Evolutionary conservation across 495 filamentous ascomycete genomes (phyloP), one percentile per base, ranked within the genome.

Genomic region (Aspergillus affinis): DNA sequence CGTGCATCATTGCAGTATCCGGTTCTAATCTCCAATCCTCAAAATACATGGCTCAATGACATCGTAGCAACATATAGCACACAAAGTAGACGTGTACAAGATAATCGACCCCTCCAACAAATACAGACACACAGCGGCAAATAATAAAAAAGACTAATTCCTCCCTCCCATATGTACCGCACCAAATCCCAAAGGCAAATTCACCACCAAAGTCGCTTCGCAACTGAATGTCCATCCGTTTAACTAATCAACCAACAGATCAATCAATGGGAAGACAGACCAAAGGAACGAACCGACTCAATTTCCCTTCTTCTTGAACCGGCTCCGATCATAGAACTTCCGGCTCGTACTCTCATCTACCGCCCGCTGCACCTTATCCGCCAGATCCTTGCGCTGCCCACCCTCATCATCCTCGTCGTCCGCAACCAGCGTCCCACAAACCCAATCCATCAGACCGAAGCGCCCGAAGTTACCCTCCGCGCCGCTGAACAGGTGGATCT

Each of bases 371-470:
- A 70, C 65, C 54, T 63, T 41, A 41, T 41, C 13, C 36, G 36
- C 36, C 36, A 41, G 13, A 4, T 41, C 36, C 13, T 10, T 32
- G 29, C 29, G 65, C 26, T 66, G 53, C 46, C 69, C 62, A 32
- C 60, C 53, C 1, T 64, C 32, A 58, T 71, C 74, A 13, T 86
- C 76, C 9, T 84, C 77, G 65, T 82, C 81, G 5, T 78, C 81
- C 0, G 78, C 79, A 17, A 88, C 66, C 12, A 78, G 84, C 4
- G 92, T 93, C n/a, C 89, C 89, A 65, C 81, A 77, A 0, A 85
- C 51, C 84, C 88, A 91, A 71, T 97, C 93, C 62, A 93, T 41
- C 8, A 96, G 61, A 1, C 92, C 92, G 82, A 87, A 90, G 10
- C 86, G 81, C 0, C 87, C 89, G 66, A 82, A 97, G 63, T 96